Evolutionary conservation across 768 basidiomycete genomes (phyloP).

Genomic region (Boletus sp.): DNA sequence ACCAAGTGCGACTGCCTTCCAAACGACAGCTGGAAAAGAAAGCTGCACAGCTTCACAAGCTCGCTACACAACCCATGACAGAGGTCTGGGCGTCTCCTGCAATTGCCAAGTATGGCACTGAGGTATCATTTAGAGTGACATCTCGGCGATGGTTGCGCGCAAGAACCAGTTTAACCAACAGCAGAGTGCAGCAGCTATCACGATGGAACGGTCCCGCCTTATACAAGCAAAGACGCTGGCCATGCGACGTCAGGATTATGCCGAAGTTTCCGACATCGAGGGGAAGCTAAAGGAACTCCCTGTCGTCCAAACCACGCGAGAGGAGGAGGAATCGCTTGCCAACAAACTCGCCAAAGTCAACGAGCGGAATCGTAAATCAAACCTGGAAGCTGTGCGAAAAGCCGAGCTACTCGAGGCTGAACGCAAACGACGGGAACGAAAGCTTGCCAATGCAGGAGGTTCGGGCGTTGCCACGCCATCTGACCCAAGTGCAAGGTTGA

Average conservation of each 20-base stretch:
- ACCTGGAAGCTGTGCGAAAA: slow-evolving; percentile 73
- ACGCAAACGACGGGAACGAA: slow-evolving; percentile 67
- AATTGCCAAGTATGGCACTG: slow-evolving; percentile 6
- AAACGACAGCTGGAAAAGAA: slow-evolving; percentile 68
- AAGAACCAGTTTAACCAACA: slow-evolving; percentile 47
- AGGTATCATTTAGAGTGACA: slow-evolving; percentile 60
- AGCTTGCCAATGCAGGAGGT: slow-evolving; percentile 43
- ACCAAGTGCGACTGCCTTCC: slow-evolving; percentile 65
- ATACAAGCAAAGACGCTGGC: slow-evolving; percentile 75
- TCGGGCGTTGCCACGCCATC: slow-evolving; percentile 41
- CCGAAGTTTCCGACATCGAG: slow-evolving; percentile 62
- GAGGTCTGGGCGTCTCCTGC: slow-evolving; percentile 53
- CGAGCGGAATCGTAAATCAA: slow-evolving; percentile 85
- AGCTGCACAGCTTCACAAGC: slow-evolving; percentile 54
- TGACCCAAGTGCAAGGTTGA: slow-evolving; percentile 69
- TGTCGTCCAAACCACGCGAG: slow-evolving; percentile 15
- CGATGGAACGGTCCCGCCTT: slow-evolving; percentile 65
- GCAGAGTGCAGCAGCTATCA: slow-evolving; percentile 33
- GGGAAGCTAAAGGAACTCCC: slow-evolving; percentile 57
- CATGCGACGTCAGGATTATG: slow-evolving; percentile 64
- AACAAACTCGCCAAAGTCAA: slow-evolving; percentile 77
- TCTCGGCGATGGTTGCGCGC: slow-evolving; percentile 73
- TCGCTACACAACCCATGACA: slow-evolving; percentile 64
- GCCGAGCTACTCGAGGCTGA: slow-evolving; percentile 72
- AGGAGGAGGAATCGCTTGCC: slow-evolving; percentile 32